These are phyloP conservation scores for Monilinia vaccinii-corymbosi DNA, from an alignment of 2,329 filamentous ascomycete genomes.

Conservation along the genomic window DNA sequence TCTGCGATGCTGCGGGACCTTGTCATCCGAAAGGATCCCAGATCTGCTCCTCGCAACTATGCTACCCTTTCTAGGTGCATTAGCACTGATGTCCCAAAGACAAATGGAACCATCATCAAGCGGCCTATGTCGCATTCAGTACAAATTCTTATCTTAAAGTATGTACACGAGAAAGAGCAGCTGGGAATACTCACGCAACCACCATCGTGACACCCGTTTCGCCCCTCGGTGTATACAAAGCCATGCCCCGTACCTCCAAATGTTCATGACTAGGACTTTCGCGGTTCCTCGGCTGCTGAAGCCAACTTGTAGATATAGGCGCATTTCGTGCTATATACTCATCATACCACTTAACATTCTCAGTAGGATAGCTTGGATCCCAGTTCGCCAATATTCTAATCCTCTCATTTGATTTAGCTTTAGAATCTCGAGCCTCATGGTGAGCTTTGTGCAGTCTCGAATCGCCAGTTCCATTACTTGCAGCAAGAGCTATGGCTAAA, in stretches of 20 bases:
- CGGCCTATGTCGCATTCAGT: conserved; percentile 34
- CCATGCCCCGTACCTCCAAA: conserved; percentile 65
- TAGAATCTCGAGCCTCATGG: conserved; percentile 19
- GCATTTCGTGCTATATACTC: conserved; percentile 81
- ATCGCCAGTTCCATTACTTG: conserved; percentile 22
- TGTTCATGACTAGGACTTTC: conserved; percentile 36
- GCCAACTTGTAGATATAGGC: conserved; percentile 66
- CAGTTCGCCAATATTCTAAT: conserved; percentile 63
- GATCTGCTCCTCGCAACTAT: conserved; percentile 57
- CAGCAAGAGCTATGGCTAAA: conserved; percentile 22
- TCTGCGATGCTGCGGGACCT: conserved; percentile 35
- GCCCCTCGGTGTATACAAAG: conserved; percentile 50
- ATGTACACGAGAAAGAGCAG: background rate
- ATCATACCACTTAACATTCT: conserved; percentile 74
- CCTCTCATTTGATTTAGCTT: conserved; percentile 31
- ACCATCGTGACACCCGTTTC: conserved; percentile 48
- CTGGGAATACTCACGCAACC: conserved; percentile 39
- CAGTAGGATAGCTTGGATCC: conserved; percentile 67
- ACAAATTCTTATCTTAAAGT: background rate
- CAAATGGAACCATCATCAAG: conserved; percentile 83
- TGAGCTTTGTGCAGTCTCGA: conserved; percentile 20
- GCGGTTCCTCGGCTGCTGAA: conserved; percentile 49
- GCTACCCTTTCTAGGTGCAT: conserved; percentile 44
- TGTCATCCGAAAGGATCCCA: conserved; percentile 56
- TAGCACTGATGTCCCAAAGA: conserved; percentile 67